These are phyloP conservation scores for Steccherinum ochraceum DNA, from an alignment of 768 basidiomycete genomes.

Conservation along the genomic window DNA sequence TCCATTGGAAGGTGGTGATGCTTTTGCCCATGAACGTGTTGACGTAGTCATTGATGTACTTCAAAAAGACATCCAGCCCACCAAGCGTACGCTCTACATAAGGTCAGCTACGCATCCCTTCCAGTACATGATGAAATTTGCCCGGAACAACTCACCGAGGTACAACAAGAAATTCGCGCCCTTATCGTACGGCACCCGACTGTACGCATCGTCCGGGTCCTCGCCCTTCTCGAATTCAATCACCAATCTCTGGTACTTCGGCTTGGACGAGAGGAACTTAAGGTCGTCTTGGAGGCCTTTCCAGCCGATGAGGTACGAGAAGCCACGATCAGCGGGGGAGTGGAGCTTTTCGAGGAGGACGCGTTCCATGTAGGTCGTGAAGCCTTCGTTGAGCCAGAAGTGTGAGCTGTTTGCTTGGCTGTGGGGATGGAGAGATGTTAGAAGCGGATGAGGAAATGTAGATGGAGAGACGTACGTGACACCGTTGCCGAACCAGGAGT, in stretches of 20 bases:
- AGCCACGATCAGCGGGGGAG: conserved; percentile 70
- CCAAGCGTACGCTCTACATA: conserved; percentile 68
- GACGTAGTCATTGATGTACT: conserved; percentile 81
- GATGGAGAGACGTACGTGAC: conserved; percentile 46
- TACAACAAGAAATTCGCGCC: conserved; percentile 85
- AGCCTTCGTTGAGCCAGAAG: conserved; percentile 91
- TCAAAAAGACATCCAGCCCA: conserved; percentile 78
- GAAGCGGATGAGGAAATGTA: background rate
- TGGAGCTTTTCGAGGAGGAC: conserved; percentile 65
- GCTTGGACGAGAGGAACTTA: conserved; percentile 46
- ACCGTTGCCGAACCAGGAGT: conserved; percentile 93
- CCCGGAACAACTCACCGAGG: conserved; percentile 47
- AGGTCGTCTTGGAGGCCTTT: conserved; percentile 71
- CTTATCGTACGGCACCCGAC: conserved; percentile 77
- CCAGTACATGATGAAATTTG: background rate
- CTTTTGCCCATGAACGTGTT: conserved; percentile 75
- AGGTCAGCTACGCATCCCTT: no score
- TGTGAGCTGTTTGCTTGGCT: conserved; percentile 69
- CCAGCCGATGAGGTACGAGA: conserved; percentile 72
- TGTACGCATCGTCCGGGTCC: conserved; percentile 75
- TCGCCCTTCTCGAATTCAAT: conserved; percentile 69
- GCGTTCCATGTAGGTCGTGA: conserved; percentile 92
- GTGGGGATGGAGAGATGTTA: background rate
- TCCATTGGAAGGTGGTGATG: conserved; percentile 83
- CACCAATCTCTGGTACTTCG: conserved; percentile 76